phyloP scores from a whole-genome alignment of 2,329 filamentous ascomycete species.

The Simplicillium aogashimaense region DNA sequence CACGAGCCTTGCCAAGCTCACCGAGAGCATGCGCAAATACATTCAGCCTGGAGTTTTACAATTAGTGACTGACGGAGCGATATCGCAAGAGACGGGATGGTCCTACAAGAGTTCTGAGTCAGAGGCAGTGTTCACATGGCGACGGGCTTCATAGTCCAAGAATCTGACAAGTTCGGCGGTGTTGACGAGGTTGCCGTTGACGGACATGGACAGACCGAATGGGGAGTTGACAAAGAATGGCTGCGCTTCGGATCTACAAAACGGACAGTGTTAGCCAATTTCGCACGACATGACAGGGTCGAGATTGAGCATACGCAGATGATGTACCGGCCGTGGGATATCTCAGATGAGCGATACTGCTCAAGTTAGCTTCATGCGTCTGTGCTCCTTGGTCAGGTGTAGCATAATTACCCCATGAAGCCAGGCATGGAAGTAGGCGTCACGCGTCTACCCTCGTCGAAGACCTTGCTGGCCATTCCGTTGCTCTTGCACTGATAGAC shows the following conservation, averaged over 20 bases:
- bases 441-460: constrained; percentile 67
- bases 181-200: constrained; percentile 86
- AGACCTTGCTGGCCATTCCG: constrained; percentile 72
- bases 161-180: constrained; percentile 58
- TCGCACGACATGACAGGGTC: not conserved
- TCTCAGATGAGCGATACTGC: constrained; percentile 64
- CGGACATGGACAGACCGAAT: constrained; percentile 47
- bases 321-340: constrained; percentile 86
- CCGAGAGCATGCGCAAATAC: constrained; percentile 77
- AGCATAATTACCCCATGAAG: not conserved
- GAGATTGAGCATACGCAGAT: constrained; percentile 23
- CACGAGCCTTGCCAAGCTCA: constrained; percentile 70
- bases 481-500: constrained; percentile 88
- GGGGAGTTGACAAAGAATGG: constrained; percentile 77
- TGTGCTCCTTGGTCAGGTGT: too few species aligned
- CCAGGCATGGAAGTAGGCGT: constrained; percentile 15
- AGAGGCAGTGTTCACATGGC: constrained; percentile 84
- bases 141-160: constrained; percentile 68
- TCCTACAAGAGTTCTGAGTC: constrained; percentile 67
- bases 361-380: constrained; percentile 1
- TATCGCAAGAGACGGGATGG: not conserved
- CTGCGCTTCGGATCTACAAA: constrained; percentile 68
- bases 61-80: constrained; percentile 3
- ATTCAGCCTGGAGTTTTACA: constrained; percentile 45
- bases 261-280: not conserved